Base-by-base conservation (phyloP, 2,329 filamentous ascomycete species). In the Fusarium chaquense region DNA sequence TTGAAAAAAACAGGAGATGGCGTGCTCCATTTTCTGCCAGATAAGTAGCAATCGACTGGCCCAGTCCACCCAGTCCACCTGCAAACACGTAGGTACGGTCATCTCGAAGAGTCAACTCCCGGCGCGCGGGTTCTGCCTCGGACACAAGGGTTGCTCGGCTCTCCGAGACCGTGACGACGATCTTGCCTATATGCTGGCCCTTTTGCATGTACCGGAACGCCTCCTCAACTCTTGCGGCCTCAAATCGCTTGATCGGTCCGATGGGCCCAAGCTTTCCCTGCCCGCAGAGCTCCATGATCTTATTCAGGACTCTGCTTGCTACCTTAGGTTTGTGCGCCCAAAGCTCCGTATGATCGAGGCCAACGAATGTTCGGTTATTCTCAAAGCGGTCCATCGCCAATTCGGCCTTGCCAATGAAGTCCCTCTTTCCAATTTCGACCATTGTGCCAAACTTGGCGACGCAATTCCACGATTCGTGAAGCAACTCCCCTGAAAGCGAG, bases 311-410 rank as follows among this genome's bases (percentile, higher is more conserved):
- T 43, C 45, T 51, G 36, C 44, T 50, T 50, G 44, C 54, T 6
- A 51, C 54, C 35, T 57, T 51, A 10, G 54, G 54, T 16, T 50
- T 57, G 6, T 51, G 57, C 9, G 53, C 50, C n/a, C 63, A 57
- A 24, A 76, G 58, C 22, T 69, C 55, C 22, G 73, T 69, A 11
- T 81, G 45, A 24, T 83, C 80, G 2, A 83, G 63, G 43, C 76
- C 54, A 12, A 76, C 16, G 70, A 65, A 30, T 79, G 75, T 76
- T 1, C 79, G 74, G 6, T 78, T 80, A 1, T 63, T 66, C 5
- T 78, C 73, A 40, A 88, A 87, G 0, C 78, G 75, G 1, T 78
- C 67, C 83, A 87, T 84, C 3, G 80, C 79, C 6, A 87, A 76
- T 8, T 76, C 71, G 3, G 77, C 80, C 24, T 80, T 78, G 1